Base-by-base conservation (phyloP, 148 eudicot genomes). In the Vaccinium vitisidaea region DNA sequence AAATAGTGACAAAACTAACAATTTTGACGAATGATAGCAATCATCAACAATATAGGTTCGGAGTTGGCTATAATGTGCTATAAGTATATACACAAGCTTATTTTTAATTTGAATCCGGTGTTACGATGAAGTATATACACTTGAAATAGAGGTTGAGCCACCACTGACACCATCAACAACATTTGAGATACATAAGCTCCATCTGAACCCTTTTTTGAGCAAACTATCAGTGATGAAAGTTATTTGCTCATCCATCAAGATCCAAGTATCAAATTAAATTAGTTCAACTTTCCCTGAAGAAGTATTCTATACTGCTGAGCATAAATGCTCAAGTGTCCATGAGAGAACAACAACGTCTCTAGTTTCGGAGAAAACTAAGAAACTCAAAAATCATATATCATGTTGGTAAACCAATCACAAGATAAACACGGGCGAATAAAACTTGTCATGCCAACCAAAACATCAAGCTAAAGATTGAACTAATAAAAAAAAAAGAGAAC, bases 281-380 rank as follows among this genome's bases (percentile, higher is more conserved):
- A 27, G 8, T 27, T 69, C 39, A 69, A 69, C 39, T 69, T 69
- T 11, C 74, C 18, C 16, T 16, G 48, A 32, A 32, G 14, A 73
- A 39, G 49, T 36, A 39, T 16, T 73, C n/a, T 73, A 39, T 32
- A 15, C 16, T 54, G 58, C 23, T 78, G 61, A 5, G 63, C 46
- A 54, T 54, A 19, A 78, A 78, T 52, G n/a, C 21, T 78, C 27
- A 81, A 23, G 54, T 65, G 58, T 65, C 54, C 54, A 56, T 74
- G 80, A 61, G 59, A 73, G 67, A 74, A 58, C n/a, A 73, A 12
- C 39, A 36, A 2, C 18, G 63, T 53, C 69, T 21, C 39, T 54
- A 58, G 27, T 49, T 55, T 59, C 70, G 76, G 11, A 53, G 48
- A 73, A 48, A 83, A 55, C 39, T 30, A 73, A 7, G 36, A 49